Conservation (phyloP, 495 filamentous ascomycete genomes). For the Sphaerosporella brunnea region DNA sequence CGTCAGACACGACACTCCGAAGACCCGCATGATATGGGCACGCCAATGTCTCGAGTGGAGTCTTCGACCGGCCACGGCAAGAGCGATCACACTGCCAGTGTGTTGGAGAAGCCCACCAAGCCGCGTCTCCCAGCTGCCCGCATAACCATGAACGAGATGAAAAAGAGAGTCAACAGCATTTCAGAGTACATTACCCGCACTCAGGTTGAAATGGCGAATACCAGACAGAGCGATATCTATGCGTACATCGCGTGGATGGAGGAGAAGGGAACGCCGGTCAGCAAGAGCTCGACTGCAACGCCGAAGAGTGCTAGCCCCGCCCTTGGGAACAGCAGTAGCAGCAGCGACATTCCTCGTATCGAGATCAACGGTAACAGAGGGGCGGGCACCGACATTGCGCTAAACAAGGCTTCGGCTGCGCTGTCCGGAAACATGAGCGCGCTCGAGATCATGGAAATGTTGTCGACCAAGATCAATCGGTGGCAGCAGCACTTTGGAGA, state of each 20-base stretch:
- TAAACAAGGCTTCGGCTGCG: constrained; percentile 22
- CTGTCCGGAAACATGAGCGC: constrained; percentile 11
- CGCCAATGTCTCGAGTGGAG: constrained; percentile 27
- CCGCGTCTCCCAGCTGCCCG: constrained; percentile 31
- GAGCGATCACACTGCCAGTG: constrained; percentile 15
- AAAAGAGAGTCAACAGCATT: constrained; percentile 62
- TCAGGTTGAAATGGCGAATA: constrained; percentile 65
- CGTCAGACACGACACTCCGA: constrained; percentile 26
- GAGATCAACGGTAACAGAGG: constrained; percentile 19
- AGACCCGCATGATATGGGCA: constrained; percentile 28
- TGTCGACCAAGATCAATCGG: constrained; percentile 25
- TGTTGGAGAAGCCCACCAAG: constrained; percentile 25
- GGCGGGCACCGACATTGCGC: constrained; percentile 17
- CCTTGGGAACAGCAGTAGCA: background rate
- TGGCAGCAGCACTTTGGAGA: constrained; percentile 26
- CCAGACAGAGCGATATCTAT: constrained; percentile 24
- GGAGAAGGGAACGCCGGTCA: constrained; percentile 23
- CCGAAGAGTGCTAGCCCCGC: constrained; percentile 14
- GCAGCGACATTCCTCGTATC: constrained; percentile 13
- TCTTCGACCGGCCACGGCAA: constrained; percentile 22
- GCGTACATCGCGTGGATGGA: constrained; percentile 26
- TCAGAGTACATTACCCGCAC: constrained; percentile 79
- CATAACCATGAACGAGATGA: constrained; percentile 83
- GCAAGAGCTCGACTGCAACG: constrained; percentile 16
- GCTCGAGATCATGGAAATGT: constrained; percentile 24